Conservation (phyloP, 345 rosid genomes). For the Aurinia saxatilis region DNA sequence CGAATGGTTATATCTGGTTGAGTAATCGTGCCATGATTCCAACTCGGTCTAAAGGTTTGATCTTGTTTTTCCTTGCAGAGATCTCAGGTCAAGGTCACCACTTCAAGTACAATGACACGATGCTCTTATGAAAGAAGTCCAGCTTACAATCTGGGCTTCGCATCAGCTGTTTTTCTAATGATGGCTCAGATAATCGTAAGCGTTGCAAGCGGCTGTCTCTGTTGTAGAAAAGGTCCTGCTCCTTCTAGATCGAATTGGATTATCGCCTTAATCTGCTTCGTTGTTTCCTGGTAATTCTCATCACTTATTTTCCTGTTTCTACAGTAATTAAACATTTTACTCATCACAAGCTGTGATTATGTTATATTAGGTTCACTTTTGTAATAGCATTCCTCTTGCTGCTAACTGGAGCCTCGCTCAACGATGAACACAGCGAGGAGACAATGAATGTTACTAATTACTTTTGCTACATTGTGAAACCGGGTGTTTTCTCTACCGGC, state of each 20-base stretch:
- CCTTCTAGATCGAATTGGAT: conserved; percentile 60
- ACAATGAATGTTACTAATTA: conserved; percentile 36
- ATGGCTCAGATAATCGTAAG: conserved; percentile 58
- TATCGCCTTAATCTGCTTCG: conserved; percentile 53
- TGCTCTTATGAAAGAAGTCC: conserved; percentile 72
- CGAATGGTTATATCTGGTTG: not conserved
- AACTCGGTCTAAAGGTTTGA: not conserved
- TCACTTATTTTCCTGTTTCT: not conserved
- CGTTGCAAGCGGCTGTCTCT: conserved; percentile 63
- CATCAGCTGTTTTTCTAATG: conserved; percentile 58
- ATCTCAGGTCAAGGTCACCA: conserved; percentile 42
- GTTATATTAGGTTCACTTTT: conserved; percentile 64
- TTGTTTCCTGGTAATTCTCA: conserved; percentile 65
- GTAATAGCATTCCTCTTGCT: conserved; percentile 64
- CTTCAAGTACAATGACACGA: conserved; percentile 34
- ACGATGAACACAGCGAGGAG: conserved; percentile 52
- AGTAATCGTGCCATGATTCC: not conserved
- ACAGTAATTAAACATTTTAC: not conserved
- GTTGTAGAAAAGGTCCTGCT: conserved; percentile 54
- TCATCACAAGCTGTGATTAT: not conserved
- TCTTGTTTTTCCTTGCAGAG: conserved; percentile 35
- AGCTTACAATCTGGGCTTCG: conserved; percentile 61
- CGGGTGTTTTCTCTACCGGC: conserved; percentile 78
- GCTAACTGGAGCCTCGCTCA: conserved; percentile 76
- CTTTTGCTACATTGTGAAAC: conserved; percentile 74